Evolutionary conservation across 139 green algal genomes (phyloP).

Genomic region (Chlamydomonas asymmetrica): DNA sequence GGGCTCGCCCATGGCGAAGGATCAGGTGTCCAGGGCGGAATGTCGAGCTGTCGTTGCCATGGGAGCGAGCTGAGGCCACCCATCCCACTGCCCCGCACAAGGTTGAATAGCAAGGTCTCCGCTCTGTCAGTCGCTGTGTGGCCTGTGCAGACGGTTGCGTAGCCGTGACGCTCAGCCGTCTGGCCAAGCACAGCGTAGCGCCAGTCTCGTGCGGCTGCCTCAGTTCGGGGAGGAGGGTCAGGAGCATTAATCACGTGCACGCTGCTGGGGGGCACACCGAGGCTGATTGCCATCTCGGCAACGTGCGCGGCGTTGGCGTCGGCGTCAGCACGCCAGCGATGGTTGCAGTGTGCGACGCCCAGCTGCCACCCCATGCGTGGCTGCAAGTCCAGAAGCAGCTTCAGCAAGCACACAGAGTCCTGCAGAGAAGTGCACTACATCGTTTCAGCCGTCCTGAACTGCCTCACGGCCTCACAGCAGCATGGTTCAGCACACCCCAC

Average conservation of each 20-base stretch:
- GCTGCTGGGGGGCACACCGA: conserved; percentile 2
- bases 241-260: background rate
- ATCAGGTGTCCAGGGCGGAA: too few species aligned
- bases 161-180: conserved; percentile 24
- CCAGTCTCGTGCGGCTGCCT: conserved; percentile 29
- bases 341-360: conserved; percentile 44
- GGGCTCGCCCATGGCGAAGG: too few species aligned
- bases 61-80: too few species aligned
- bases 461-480: background rate
- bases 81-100: conserved; percentile 32
- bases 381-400: conserved; percentile 36
- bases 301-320: conserved; percentile 40
- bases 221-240: background rate
- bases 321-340: conserved; percentile 41
- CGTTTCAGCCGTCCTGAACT: background rate
- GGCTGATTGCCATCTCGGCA: background rate
- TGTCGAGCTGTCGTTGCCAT: too few species aligned
- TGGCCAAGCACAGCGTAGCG: conserved; percentile 29
- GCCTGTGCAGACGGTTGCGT: conserved; percentile 22
- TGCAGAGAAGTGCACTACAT: conserved; percentile 2
- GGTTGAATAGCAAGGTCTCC: conserved; percentile 55
- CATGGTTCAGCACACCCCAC: background rate
- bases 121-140: conserved; percentile 56
- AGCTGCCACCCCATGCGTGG: conserved; percentile 27
- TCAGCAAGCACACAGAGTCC: conserved; percentile 47